Base-by-base conservation (phyloP, 345 rosid genomes). In the Salix suchowensis region DNA sequence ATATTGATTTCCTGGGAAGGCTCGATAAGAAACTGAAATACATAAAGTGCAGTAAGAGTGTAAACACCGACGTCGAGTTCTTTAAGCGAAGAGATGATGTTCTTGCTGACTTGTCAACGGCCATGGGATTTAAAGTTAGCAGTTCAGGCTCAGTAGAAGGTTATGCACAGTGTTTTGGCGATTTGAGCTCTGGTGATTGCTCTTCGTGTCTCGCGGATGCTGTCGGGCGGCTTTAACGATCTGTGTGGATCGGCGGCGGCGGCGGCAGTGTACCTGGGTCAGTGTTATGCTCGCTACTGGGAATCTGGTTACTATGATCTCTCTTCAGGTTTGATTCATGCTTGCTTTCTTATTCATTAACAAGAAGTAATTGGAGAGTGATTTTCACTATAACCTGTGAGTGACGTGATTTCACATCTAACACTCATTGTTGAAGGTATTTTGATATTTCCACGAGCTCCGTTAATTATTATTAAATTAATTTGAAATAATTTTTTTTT, bases 241-340 rank as follows among this genome's bases (percentile, higher is more conserved):
- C 76, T 88, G 30, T 92, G 97, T 48, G 98, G 97, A 65, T 88
- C 97, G 1, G 94, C 98, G 23, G 92, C 89, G 0, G 94, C 98
- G 0, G 96, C 90, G 4, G 97, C 90, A 61, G 93, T 92, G 65
- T 95, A 82, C 87, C 84, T 89, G 79, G 93, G 86, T 32, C 95
- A 93, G 85, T 95, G 98, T 60, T 92, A 88, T 76, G 96, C 92
- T 65, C 88, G 88, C 8, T 95, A 93, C 82, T 95, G 97, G 97
- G 94, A 92, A 3, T 89, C 94, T 18, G 98, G 96, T 75, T 89
- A 89, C 82, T 91, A 89, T 42, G 90, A 89, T 78, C 79, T 78
- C 78, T 70, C 90, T 34, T 73, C 97, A 84, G 96, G 98, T 93
- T 58, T 9, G 40, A 4, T 79, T 74, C 71, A 14, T 16, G 32